phyloP scores from a whole-genome alignment of 495 filamentous ascomycete species.

The Penicillium pancosmium region DNA sequence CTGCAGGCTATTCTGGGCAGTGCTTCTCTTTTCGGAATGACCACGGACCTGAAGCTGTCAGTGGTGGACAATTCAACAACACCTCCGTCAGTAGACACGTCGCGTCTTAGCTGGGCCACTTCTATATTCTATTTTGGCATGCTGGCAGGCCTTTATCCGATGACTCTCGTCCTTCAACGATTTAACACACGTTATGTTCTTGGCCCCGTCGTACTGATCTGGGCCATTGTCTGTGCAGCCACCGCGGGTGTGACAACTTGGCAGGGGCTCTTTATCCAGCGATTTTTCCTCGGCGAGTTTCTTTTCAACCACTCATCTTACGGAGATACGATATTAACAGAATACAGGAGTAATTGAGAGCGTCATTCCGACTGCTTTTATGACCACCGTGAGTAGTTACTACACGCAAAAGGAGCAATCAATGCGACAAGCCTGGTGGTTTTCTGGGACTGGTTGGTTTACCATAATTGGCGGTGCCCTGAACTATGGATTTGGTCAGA shows the following conservation, averaged over 20 bases:
- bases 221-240: constrained; percentile 67
- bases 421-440: constrained; percentile 71
- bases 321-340: constrained; percentile 13
- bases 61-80: constrained; percentile 54
- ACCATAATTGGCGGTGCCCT: constrained; percentile 68
- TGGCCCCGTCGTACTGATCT: constrained; percentile 64
- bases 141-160: constrained; percentile 71
- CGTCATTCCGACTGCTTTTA: constrained; percentile 69
- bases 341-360: constrained; percentile 62
- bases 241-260: constrained; percentile 67
- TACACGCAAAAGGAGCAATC: constrained; percentile 72
- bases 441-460: constrained; percentile 65
- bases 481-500: constrained; percentile 73
- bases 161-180: constrained; percentile 68
- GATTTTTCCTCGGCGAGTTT: constrained; percentile 63
- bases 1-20: constrained; percentile 69
- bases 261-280: constrained; percentile 66
- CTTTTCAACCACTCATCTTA: not conserved
- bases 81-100: constrained; percentile 60
- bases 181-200: constrained; percentile 65
- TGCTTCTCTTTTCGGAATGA: constrained; percentile 75
- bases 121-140: constrained; percentile 81
- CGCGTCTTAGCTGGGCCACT: constrained; percentile 71
- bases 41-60: constrained; percentile 60
- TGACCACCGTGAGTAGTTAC: constrained; percentile 64